Evolutionary conservation across 257 asterid species (phyloP).

Genomic region (Salvia hispanica): DNA sequence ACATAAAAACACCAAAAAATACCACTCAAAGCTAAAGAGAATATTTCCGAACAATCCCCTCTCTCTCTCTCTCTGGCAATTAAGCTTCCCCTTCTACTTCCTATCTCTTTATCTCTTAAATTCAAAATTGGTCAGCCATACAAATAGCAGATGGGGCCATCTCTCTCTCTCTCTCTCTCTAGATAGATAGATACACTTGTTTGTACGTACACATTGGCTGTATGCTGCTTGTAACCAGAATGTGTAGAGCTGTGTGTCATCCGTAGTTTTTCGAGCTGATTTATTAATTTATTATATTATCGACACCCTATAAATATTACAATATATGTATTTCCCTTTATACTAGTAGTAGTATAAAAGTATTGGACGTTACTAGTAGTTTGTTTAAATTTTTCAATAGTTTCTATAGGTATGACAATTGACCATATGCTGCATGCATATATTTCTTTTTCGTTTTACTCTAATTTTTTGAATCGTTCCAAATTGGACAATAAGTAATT

Average conservation of each 20-base stretch:
- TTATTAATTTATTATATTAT: conserved; percentile 28
- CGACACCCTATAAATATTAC: conserved; percentile 33
- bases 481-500: no score
- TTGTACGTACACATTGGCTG: conserved; percentile 66
- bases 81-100: conserved; percentile 38
- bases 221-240: conserved; percentile 82
- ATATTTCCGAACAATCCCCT: conserved; percentile 49
- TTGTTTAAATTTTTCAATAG: no score
- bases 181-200: conserved; percentile 7
- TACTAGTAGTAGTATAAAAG: no score
- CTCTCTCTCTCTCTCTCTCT: conserved; percentile 31
- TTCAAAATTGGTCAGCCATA: conserved; percentile 81
- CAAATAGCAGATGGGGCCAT: conserved; percentile 57
- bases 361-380: no score
- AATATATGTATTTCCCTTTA: no score
- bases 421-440: no score
- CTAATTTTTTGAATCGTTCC: no score
- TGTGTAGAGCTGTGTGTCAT: conserved; percentile 77
- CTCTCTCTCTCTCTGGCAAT: background rate
- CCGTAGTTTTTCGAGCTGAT: conserved; percentile 64
- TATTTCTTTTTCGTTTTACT: no score
- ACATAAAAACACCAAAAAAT: conserved; percentile 53
- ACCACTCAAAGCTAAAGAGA: conserved; percentile 53
- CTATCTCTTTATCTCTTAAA: conserved; percentile 57
- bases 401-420: no score